Conservation (phyloP, 176 grass and related monocot genomes). For the Alloteropsis semialata region DNA sequence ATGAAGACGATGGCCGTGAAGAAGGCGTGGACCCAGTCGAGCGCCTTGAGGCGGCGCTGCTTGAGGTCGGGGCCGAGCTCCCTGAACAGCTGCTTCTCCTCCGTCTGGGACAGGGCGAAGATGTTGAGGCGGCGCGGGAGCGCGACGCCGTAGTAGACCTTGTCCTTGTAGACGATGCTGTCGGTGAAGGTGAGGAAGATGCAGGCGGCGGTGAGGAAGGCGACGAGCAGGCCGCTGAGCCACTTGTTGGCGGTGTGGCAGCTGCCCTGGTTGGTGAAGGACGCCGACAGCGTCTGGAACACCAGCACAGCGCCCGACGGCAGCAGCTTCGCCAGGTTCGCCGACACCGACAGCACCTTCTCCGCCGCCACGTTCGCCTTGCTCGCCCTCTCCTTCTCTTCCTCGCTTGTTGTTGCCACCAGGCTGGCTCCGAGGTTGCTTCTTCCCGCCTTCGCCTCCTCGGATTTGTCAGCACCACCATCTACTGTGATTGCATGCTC, state of each 20-base stretch:
- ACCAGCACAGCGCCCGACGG: neutral
- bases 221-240: neutral
- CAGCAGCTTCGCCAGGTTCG: constrained; percentile 5
- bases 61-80: neutral
- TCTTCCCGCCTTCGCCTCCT: too few species aligned
- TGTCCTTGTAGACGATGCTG: neutral
- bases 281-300: neutral
- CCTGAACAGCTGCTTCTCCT: neutral
- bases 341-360: neutral
- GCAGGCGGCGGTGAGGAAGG: neutral
- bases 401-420: too few species aligned
- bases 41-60: neutral
- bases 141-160: neutral
- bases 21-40: neutral
- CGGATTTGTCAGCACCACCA: too few species aligned
- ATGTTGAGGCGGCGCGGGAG: neutral
- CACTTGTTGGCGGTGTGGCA: neutral
- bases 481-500: too few species aligned
- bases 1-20: constrained; percentile 1
- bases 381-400: neutral
- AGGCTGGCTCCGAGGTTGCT: too few species aligned
- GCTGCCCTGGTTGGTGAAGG: neutral
- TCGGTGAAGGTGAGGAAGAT: constrained; percentile 15
- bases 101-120: neutral
- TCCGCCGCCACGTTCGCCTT: neutral